Evolutionary conservation across 2,329 filamentous ascomycete species (phyloP).

Genomic region (Trichocomaceae sp.): DNA sequence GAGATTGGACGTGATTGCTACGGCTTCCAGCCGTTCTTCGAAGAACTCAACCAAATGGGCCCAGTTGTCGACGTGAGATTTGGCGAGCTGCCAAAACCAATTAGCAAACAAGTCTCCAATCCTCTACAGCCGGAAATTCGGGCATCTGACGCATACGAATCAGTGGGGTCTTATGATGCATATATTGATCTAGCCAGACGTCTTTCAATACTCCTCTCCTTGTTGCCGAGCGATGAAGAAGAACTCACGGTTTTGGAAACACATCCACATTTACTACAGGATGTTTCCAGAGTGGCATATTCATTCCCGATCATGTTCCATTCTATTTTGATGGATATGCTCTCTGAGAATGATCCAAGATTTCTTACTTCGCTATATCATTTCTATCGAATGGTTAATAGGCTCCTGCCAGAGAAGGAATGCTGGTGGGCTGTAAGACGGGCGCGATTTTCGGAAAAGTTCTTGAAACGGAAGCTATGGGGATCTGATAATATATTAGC

Average conservation of each 20-base stretch:
- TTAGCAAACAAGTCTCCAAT: background rate
- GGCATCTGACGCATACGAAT: background rate
- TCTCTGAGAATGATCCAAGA: slow-evolving; percentile 3
- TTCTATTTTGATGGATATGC: background rate
- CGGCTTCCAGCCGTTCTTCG: background rate
- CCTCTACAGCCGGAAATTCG: background rate
- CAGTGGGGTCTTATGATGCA: background rate
- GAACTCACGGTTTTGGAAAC: background rate
- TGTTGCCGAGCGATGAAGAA: background rate
- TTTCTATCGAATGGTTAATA: slow-evolving; percentile 5
- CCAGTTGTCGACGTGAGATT: background rate
- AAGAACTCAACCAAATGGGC: background rate
- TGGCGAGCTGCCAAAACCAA: background rate
- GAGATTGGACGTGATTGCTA: background rate
- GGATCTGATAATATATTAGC: background rate
- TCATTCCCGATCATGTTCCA: slow-evolving; percentile 8
- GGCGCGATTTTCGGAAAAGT: background rate
- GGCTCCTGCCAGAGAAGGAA: slow-evolving; percentile 1
- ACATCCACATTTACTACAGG: background rate
- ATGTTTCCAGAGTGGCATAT: slow-evolving; percentile 5
- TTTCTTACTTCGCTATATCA: slow-evolving; percentile 5
- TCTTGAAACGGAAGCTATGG: slow-evolving; percentile 5
- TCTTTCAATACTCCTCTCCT: slow-evolving; percentile 9
- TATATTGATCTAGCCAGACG: slow-evolving; percentile 5
- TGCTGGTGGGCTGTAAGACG: slow-evolving; percentile 9